Evolutionary conservation across 345 rosid species (phyloP).

Genomic region (Lepidium didymum): DNA sequence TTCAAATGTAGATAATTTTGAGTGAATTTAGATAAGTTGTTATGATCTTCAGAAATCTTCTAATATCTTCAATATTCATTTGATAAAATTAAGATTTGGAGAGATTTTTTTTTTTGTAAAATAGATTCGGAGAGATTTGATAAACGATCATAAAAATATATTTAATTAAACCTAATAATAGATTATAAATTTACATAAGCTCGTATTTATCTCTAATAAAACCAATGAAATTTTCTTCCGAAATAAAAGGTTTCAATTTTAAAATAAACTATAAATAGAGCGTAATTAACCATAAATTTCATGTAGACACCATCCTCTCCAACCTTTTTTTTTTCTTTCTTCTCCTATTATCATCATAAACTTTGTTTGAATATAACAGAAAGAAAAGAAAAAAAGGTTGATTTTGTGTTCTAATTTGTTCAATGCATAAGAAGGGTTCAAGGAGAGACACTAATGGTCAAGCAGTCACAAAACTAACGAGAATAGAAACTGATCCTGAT

Average conservation of each 20-base stretch:
- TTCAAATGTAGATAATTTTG: too few relatives aligned
- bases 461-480: slow-evolving; percentile 27
- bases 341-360: not conserved
- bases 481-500: slow-evolving; percentile 18
- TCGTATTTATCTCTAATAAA: not conserved
- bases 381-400: not conserved
- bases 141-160: too few relatives aligned
- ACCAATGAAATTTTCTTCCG: not conserved
- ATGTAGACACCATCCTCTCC: not conserved
- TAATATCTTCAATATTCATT: too few relatives aligned
- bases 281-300: not conserved
- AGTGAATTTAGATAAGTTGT: too few relatives aligned
- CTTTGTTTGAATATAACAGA: not conserved
- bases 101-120: too few relatives aligned
- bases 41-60: too few relatives aligned
- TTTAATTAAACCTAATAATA: too few relatives aligned
- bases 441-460: slow-evolving; percentile 28
- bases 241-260: slow-evolving; percentile 5
- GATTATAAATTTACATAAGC: too few relatives aligned
- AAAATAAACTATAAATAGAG: slow-evolving; percentile 9
- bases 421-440: slow-evolving; percentile 22
- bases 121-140: too few relatives aligned
- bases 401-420: not conserved
- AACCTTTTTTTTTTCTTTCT: not conserved
- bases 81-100: too few relatives aligned